Percentiles rank a stretch among this genome's conserved stretches.
Conservation (phyloP, 2,329 filamentous ascomycete genomes). For the Xenoacremonium recifei region DNA sequence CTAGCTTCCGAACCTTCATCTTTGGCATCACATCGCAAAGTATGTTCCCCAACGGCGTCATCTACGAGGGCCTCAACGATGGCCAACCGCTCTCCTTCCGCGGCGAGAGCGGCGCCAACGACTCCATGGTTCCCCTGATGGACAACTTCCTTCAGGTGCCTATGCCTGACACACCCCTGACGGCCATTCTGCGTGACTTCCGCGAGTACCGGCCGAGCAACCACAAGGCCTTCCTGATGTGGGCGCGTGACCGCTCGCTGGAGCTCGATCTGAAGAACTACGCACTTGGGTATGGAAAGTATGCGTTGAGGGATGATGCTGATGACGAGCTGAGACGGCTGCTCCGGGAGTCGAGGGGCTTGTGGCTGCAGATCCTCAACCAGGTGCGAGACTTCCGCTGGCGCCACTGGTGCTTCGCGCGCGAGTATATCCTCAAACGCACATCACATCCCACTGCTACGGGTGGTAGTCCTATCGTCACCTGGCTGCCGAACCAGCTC, state of each 20-base stretch:
- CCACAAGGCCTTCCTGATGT: constrained; percentile 79
- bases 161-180: constrained; percentile 88
- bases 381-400: constrained; percentile 80
- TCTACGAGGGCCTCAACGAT: constrained; percentile 81
- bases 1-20: constrained; percentile 92
- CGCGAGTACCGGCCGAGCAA: constrained; percentile 84
- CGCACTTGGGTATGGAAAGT: constrained; percentile 42
- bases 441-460: constrained; percentile 76
- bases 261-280: constrained; percentile 57
- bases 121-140: constrained; percentile 88
- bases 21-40: constrained; percentile 91
- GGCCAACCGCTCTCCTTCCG: constrained; percentile 74
- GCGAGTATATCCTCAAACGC: constrained; percentile 80
- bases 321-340: constrained; percentile 36
- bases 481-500: constrained; percentile 81
- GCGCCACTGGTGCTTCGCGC: constrained; percentile 82
- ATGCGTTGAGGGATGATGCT: no score
- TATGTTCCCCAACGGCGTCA: constrained; percentile 90
- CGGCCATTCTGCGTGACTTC: constrained; percentile 85
- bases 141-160: constrained; percentile 83
- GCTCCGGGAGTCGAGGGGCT: constrained; percentile 53
- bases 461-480: constrained; percentile 78
- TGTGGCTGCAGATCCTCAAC: constrained; percentile 66
- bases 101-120: constrained; percentile 90
- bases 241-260: constrained; percentile 55